A percentile compares a stretch with the other conserved stretches of the same genome.
Evolutionary conservation across 2,329 filamentous ascomycete genomes (phyloP).

Genomic region (Pyricularia sp.): DNA sequence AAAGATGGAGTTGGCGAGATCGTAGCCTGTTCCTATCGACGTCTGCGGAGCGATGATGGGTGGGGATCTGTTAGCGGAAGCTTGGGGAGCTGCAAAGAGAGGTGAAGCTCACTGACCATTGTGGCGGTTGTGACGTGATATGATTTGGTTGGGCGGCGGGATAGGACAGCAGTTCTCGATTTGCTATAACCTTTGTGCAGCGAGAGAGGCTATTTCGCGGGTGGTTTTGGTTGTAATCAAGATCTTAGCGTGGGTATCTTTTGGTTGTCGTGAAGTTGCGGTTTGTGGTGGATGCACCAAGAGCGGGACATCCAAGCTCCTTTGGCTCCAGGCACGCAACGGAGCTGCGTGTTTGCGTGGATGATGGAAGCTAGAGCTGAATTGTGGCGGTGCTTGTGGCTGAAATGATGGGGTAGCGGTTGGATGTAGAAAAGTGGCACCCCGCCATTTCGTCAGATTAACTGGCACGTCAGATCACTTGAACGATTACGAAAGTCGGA

Average conservation of each 20-base stretch:
- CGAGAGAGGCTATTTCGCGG: neutral
- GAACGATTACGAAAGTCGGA: too few species aligned
- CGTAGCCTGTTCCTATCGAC: constrained; percentile 98
- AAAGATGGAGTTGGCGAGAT: constrained; percentile 99
- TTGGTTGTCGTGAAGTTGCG: neutral
- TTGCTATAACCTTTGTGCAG: neutral
- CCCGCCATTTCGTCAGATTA: too few species aligned
- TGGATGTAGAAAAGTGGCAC: neutral
- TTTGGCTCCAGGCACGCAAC: neutral
- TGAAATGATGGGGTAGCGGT: neutral
- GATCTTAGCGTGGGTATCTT: neutral
- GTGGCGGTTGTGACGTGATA: neutral
- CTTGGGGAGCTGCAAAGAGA: neutral
- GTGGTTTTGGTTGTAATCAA: neutral
- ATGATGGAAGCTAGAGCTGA: neutral
- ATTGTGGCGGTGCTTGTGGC: neutral
- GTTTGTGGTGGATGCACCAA: neutral
- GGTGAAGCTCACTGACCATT: constrained; percentile 4
- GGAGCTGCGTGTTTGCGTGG: neutral
- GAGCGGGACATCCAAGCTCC: neutral
- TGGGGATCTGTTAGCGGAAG: constrained; percentile 7
- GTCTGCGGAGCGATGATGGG: constrained; percentile 50
- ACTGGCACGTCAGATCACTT: too few species aligned
- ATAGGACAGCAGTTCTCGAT: neutral
- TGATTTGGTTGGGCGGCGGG: neutral